A percentile compares a stretch with the other conserved stretches of the same genome.
phyloP scores from a whole-genome alignment of 1,284 basidiomycete species.

The Ganoderma lucidum region DNA sequence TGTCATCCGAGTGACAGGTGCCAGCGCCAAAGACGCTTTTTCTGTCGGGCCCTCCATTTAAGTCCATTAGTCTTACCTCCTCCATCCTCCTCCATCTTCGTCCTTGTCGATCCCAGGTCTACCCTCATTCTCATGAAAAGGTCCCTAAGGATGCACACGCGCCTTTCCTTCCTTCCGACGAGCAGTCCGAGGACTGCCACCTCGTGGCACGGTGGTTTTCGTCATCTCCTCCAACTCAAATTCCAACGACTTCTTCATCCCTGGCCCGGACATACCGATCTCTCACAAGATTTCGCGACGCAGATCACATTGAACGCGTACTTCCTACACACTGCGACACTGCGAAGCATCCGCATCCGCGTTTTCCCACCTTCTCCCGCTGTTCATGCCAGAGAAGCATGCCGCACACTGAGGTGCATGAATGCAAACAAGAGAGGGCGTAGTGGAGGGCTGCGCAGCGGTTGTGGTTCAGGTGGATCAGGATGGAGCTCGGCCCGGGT shows the following conservation, averaged over 20 bases:
- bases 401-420: constrained; percentile 43
- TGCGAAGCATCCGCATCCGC: constrained; percentile 74
- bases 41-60: no score
- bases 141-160: no score
- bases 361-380: constrained; percentile 76
- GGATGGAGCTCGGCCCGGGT: constrained; percentile 77
- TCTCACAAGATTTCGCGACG: constrained; percentile 32
- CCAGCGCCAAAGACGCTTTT: no score
- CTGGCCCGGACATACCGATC: constrained; percentile 16
- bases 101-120: no score
- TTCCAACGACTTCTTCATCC: constrained; percentile 9
- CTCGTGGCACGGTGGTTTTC: constrained; percentile 17
- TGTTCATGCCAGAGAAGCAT: constrained; percentile 71
- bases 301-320: constrained; percentile 83
- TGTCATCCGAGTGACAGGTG: no score
- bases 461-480: constrained; percentile 66
- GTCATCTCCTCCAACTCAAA: constrained; percentile 21
- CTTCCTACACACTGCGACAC: constrained; percentile 74
- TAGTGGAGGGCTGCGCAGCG: constrained; percentile 44
- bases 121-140: no score
- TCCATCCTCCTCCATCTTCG: no score
- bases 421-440: constrained; percentile 26
- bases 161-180: no score
- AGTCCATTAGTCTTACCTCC: no score
- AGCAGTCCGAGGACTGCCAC: constrained; percentile 32